Evolutionary conservation across 2,329 filamentous ascomycete species (phyloP).

Genomic region (Colletotrichum cuscutae): DNA sequence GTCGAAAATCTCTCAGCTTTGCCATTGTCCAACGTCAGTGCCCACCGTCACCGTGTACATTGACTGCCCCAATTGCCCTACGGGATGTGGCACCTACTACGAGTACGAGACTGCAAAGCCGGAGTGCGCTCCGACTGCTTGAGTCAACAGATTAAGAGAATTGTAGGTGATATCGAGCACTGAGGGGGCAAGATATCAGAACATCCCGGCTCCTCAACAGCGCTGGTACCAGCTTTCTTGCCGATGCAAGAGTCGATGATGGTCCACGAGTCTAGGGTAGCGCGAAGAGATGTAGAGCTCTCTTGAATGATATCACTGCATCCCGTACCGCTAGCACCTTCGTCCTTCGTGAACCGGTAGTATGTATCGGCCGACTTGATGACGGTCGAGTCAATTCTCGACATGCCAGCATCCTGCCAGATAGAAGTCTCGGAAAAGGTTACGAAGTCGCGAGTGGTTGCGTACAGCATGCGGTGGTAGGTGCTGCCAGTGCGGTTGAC

Average conservation of each 20-base stretch:
- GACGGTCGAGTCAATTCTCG: conserved; percentile 64
- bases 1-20: conserved; percentile 20
- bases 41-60: conserved; percentile 18
- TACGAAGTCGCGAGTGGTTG: conserved; percentile 60
- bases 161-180: no score
- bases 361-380: conserved; percentile 53
- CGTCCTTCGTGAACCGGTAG: conserved; percentile 67
- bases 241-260: conserved; percentile 60
- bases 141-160: not conserved
- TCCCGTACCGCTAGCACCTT: conserved; percentile 57
- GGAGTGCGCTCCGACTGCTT: not conserved
- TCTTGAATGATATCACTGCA: conserved; percentile 67
- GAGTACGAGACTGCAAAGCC: conserved; percentile 20
- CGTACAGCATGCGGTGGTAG: conserved; percentile 65
- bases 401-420: conserved; percentile 62
- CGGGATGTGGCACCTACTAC: conserved; percentile 28
- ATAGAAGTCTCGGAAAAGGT: conserved; percentile 58
- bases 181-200: not conserved
- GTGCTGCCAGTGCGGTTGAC: conserved; percentile 51
- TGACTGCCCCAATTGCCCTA: conserved; percentile 22
- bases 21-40: conserved; percentile 18
- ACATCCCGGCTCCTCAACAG: conserved; percentile 52
- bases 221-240: conserved; percentile 56
- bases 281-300: conserved; percentile 53
- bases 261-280: conserved; percentile 54